Evolutionary conservation across 768 basidiomycete species (phyloP).

Genomic region (Lepiota venenata): DNA sequence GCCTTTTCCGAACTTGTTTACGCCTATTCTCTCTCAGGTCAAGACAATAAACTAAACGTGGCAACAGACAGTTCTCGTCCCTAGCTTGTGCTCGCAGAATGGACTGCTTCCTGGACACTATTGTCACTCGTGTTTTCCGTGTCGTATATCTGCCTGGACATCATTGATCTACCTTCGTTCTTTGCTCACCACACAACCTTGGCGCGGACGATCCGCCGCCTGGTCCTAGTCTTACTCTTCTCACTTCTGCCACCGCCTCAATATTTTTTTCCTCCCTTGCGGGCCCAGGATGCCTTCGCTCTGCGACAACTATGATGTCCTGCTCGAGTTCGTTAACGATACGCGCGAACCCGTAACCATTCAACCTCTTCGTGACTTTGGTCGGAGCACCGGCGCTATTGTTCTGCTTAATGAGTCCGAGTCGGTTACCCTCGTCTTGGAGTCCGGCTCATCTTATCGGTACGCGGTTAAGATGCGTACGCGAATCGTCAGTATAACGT

Average conservation of each 20-base stretch:
- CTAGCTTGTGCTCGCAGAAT: not conserved
- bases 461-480: conserved; percentile 65
- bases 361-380: conserved; percentile 64
- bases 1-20: conserved; percentile 10
- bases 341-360: conserved; percentile 61
- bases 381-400: conserved; percentile 47
- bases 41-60: conserved; percentile 28
- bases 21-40: conserved; percentile 25
- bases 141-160: conserved; percentile 5
- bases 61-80: conserved; percentile 10
- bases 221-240: conserved; percentile 16
- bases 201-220: conserved; percentile 11
- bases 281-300: conserved; percentile 49
- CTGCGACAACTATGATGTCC: conserved; percentile 59
- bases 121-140: conserved; percentile 11
- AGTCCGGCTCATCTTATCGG: conserved; percentile 65
- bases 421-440: conserved; percentile 61
- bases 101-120: conserved; percentile 3
- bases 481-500: conserved; percentile 71
- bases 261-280: no score
- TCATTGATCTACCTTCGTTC: not conserved
- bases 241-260: conserved; percentile 12
- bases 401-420: conserved; percentile 61
- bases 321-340: conserved; percentile 69
- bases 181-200: conserved; percentile 4